Evolutionary conservation across 1,284 basidiomycete genomes (phyloP).

Genomic region (Psilocybe mexicana): DNA sequence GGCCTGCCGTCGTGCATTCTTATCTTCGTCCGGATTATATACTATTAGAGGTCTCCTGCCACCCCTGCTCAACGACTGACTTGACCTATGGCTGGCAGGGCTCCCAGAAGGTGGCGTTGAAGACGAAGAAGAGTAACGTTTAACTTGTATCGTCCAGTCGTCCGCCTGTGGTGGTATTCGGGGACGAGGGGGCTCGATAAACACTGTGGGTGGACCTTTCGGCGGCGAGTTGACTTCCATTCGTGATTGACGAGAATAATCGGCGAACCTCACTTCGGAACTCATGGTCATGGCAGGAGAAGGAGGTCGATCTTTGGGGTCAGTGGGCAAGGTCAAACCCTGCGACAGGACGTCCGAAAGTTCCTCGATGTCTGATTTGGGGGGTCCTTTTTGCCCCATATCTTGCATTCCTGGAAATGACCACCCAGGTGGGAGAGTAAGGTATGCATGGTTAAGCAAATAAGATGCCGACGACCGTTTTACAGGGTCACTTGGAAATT

Average conservation of each 20-base stretch:
- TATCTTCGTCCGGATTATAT: conserved; percentile 30
- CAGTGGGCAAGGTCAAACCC: not conserved
- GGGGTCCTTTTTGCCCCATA: conserved; percentile 18
- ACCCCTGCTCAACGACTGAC: conserved; percentile 19
- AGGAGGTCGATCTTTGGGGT: not conserved
- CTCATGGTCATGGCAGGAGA: conserved; percentile 4
- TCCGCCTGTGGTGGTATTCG: conserved; percentile 16
- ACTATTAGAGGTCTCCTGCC: conserved; percentile 26
- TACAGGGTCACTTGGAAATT: conserved; percentile 64
- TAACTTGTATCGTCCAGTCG: conserved; percentile 5
- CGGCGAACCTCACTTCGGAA: not conserved
- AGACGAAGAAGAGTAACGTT: conserved; percentile 21
- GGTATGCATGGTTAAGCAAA: conserved; percentile 79
- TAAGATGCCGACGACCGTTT: conserved; percentile 78
- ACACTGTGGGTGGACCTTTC: conserved; percentile 36
- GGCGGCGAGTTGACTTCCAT: not conserved
- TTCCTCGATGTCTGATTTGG: not conserved
- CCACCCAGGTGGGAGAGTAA: conserved; percentile 69
- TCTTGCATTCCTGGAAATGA: conserved; percentile 47
- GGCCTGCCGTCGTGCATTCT: not conserved
- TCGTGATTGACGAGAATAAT: not conserved
- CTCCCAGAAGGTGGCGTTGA: conserved; percentile 28
- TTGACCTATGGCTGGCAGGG: conserved; percentile 20
- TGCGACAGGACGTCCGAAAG: not conserved
- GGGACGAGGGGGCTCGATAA: conserved; percentile 35